phyloP scores from a whole-genome alignment of 1,284 basidiomycete species.

The Ganoderma boninense region DNA sequence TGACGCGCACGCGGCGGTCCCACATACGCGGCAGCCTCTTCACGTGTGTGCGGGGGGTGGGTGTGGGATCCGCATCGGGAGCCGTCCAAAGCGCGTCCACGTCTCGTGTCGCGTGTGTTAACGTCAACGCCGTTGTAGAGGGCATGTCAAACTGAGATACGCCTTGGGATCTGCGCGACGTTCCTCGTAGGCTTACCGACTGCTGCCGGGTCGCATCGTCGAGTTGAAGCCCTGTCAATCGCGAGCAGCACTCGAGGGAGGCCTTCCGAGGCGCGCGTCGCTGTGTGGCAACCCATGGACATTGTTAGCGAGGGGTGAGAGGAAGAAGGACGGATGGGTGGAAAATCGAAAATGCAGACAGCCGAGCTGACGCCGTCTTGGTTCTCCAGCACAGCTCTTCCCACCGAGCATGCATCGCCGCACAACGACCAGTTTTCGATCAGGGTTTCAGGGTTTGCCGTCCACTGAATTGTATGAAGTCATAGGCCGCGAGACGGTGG shows the following conservation, averaged over 20 bases:
- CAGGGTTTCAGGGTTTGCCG: neutral
- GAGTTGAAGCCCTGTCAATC: neutral
- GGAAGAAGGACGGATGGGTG: neutral
- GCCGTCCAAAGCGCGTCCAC: slow-evolving; percentile 19
- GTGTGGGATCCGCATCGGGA: slow-evolving; percentile 26
- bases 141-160: slow-evolving; percentile 8
- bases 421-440: slow-evolving; percentile 2
- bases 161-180: slow-evolving; percentile 19
- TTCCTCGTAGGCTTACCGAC: slow-evolving; percentile 14
- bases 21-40: slow-evolving; percentile 24
- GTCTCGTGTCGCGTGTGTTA: slow-evolving; percentile 12
- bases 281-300: neutral
- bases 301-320: neutral
- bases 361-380: neutral
- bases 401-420: neutral
- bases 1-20: slow-evolving; percentile 5
- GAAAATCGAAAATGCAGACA: neutral
- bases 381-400: slow-evolving; percentile 2
- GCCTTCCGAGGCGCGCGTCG: neutral
- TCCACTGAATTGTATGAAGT: slow-evolving; percentile 6
- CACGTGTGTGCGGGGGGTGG: slow-evolving; percentile 11
- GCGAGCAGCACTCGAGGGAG: neutral
- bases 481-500: neutral
- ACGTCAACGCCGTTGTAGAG: slow-evolving; percentile 1
- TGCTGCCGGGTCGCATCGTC: slow-evolving; percentile 1